Conservation (phyloP, 139 green algal species). For the Chlamydomonas incerta region DNA sequence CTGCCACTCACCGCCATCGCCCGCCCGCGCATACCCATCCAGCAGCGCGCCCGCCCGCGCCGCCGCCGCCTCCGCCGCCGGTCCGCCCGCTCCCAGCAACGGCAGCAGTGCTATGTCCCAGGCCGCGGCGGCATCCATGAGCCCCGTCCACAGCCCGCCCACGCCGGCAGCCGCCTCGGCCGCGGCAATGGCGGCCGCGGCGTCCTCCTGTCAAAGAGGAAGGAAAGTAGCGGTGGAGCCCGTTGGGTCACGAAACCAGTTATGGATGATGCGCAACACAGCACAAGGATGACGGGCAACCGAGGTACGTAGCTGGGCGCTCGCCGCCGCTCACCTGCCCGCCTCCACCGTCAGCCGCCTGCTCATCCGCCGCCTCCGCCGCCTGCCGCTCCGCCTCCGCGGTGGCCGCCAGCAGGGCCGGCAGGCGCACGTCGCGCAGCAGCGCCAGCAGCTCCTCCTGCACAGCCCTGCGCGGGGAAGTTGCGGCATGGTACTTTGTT, state of each 20-base stretch:
- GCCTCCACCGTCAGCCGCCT: not conserved
- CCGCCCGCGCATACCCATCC: not conserved
- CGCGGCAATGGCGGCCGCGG: not conserved
- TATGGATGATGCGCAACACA: too few species aligned
- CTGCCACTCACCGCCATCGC: not conserved
- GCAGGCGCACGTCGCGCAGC: not conserved
- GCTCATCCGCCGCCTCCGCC: too few species aligned
- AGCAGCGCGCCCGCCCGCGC: slow-evolving; percentile 9
- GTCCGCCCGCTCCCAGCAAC: slow-evolving; percentile 10
- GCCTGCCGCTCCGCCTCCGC: not conserved
- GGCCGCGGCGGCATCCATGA: slow-evolving; percentile 29
- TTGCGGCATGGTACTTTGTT: too few species aligned
- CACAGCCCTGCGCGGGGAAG: not conserved
- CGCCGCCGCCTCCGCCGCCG: slow-evolving; percentile 14
- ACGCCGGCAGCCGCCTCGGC: not conserved
- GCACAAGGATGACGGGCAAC: too few species aligned
- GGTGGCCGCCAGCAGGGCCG: not conserved
- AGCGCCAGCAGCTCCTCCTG: slow-evolving; percentile 21
- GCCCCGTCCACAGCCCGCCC: not conserved
- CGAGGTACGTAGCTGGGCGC: too few species aligned
- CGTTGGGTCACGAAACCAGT: too few species aligned
- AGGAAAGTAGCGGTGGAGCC: too few species aligned
- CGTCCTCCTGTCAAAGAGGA: not conserved
- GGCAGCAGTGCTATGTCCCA: slow-evolving; percentile 31
- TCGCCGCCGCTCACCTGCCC: too few species aligned